Evolutionary conservation across 2,329 filamentous ascomycete species (phyloP).

Genomic region (Elsinoe perseae): DNA sequence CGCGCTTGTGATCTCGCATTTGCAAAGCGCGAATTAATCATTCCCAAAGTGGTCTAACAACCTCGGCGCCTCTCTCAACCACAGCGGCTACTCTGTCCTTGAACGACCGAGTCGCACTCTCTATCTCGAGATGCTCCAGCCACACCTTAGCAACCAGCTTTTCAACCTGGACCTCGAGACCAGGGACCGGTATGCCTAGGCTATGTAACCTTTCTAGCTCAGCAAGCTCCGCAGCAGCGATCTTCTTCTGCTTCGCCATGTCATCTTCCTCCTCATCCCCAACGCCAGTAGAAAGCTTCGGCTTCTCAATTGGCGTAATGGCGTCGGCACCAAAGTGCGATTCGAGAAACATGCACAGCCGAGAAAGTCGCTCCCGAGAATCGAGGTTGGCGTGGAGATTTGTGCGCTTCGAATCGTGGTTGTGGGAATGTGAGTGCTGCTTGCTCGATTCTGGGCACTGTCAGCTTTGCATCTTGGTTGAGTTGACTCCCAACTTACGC

Average conservation of each 20-base stretch:
- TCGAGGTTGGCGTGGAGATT: slow-evolving; percentile 69
- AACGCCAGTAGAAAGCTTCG: slow-evolving; percentile 40
- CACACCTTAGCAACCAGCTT: slow-evolving; percentile 82
- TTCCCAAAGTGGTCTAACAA: slow-evolving; percentile 20
- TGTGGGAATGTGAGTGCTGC: slow-evolving; percentile 43
- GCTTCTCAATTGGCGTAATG: slow-evolving; percentile 66
- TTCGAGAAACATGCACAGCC: slow-evolving; percentile 92
- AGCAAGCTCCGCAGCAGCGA: slow-evolving; percentile 37
- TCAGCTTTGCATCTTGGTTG: slow-evolving; percentile 16
- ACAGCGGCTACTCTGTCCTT: slow-evolving; percentile 80
- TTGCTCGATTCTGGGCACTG: slow-evolving; percentile 31
- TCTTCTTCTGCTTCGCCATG: slow-evolving; percentile 46
- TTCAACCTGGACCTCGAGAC: slow-evolving; percentile 78
- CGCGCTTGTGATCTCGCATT: neutral
- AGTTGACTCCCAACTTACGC: slow-evolving; percentile 46
- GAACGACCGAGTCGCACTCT: slow-evolving; percentile 67
- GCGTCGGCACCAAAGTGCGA: slow-evolving; percentile 86
- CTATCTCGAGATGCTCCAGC: slow-evolving; percentile 86
- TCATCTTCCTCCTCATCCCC: slow-evolving; percentile 37
- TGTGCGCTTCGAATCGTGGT: slow-evolving; percentile 37
- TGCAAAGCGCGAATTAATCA: neutral
- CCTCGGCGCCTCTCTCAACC: slow-evolving; percentile 78
- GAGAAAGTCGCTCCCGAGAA: slow-evolving; percentile 68
- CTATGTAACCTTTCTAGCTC: slow-evolving; percentile 74
- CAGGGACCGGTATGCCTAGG: slow-evolving; percentile 83